Percentiles rank a stretch among this genome's conserved stretches.
These are phyloP conservation scores for Glycine tomentella DNA, from an alignment of 306 rosid genomes.

Conservation along the genomic window DNA sequence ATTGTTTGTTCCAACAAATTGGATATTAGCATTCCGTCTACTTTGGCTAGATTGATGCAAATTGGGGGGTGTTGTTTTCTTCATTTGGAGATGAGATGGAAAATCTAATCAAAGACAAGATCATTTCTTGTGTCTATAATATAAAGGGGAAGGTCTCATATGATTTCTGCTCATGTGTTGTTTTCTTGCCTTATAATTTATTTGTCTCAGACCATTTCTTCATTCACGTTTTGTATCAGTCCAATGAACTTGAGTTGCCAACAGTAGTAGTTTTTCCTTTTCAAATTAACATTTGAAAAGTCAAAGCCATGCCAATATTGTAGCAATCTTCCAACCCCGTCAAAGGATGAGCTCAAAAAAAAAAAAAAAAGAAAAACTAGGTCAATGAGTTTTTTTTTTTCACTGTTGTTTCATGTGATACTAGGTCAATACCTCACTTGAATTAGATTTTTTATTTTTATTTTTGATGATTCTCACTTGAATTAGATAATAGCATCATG, in stretches of 20 bases:
- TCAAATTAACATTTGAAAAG: conserved; percentile 22
- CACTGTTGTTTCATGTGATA: not conserved
- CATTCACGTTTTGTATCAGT: conserved; percentile 23
- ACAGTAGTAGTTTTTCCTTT: conserved; percentile 19
- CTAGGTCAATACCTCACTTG: conserved; percentile 24
- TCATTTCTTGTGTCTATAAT: conserved; percentile 35
- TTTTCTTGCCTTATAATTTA: conserved; percentile 18
- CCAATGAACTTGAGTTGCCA: conserved; percentile 43
- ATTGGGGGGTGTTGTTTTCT: conserved; percentile 49
- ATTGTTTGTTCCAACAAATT: not conserved
- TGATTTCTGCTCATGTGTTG: not conserved
- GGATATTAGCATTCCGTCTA: conserved; percentile 30
- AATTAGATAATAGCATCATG: not conserved
- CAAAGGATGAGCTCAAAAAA: not conserved
- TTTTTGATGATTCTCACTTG: too few relatives aligned
- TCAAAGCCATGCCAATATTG: conserved; percentile 5
- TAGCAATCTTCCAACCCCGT: not conserved
- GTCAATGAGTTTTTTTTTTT: not conserved
- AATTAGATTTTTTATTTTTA: too few relatives aligned
- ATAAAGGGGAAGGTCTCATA: conserved; percentile 21
- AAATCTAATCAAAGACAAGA: conserved; percentile 34
- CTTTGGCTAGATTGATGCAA: conserved; percentile 49
- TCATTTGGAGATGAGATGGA: conserved; percentile 59
- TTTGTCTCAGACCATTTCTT: conserved; percentile 51
- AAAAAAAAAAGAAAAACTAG: not conserved